These are phyloP conservation scores for Aspergillus ellipticus DNA, from an alignment of 495 filamentous ascomycete genomes.

Conservation along the genomic window DNA sequence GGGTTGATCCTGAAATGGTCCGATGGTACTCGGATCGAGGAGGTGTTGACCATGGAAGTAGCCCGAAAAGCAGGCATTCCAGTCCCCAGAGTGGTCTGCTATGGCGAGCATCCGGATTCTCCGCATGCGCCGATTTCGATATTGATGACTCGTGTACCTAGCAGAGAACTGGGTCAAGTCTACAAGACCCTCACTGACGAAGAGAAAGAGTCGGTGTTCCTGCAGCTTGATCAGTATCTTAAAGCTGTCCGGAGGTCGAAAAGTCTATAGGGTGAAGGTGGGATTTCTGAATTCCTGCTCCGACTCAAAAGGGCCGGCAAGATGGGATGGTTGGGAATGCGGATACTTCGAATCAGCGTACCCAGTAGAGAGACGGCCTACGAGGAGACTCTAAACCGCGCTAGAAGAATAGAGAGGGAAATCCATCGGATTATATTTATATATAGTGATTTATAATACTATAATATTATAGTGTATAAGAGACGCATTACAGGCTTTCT, in stretches of 20 bases:
- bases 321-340: conserved; percentile 16
- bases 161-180: conserved; percentile 24
- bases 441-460: conserved; percentile 46
- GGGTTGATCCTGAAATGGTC: conserved; percentile 40
- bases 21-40: conserved; percentile 37
- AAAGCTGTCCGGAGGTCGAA: conserved; percentile 18
- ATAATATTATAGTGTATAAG: conserved; percentile 44
- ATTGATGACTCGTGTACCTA: conserved; percentile 32
- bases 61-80: conserved; percentile 34
- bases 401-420: conserved; percentile 3
- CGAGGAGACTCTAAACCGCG: conserved; percentile 8
- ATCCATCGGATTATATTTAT: conserved; percentile 34
- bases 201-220: conserved; percentile 17
- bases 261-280: conserved; percentile 12
- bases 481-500: conserved; percentile 47
- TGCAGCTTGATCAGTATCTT: conserved; percentile 22
- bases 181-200: conserved; percentile 22
- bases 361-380: conserved; percentile 15
- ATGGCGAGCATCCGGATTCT: conserved; percentile 34
- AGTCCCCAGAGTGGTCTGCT: conserved; percentile 37
- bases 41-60: conserved; percentile 37
- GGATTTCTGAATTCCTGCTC: conserved; percentile 17
- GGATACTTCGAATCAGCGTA: no score
- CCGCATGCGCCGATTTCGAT: conserved; percentile 31
- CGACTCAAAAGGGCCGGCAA: conserved; percentile 18